phyloP scores from a whole-genome alignment of 2,329 filamentous ascomycete species.

The Harringtonia aguacate region DNA sequence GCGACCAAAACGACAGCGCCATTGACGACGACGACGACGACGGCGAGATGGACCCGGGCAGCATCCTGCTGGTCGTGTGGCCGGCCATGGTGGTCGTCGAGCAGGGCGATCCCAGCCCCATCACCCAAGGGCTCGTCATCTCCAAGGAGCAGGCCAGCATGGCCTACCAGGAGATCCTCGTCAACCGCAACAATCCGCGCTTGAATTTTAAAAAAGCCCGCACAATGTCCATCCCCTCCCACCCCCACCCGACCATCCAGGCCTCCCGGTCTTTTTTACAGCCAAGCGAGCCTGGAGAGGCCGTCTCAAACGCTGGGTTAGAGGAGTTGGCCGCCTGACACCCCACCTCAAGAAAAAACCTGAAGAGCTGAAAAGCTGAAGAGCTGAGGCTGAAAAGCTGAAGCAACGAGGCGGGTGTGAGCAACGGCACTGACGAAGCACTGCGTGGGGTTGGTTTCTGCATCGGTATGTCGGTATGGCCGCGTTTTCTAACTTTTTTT shows the following conservation, averaged over 20 bases:
- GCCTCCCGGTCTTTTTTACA: slow-evolving; percentile 10
- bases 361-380: too few relatives aligned
- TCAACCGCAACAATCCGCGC: not conserved
- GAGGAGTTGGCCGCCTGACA: too few relatives aligned
- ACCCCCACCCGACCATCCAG: not conserved
- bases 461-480: too few relatives aligned
- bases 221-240: slow-evolving; percentile 10
- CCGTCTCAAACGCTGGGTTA: too few relatives aligned
- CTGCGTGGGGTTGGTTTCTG: too few relatives aligned
- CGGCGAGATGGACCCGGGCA: slow-evolving; percentile 11
- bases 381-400: too few relatives aligned
- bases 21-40: slow-evolving; percentile 1
- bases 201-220: slow-evolving; percentile 7
- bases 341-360: too few relatives aligned
- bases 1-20: slow-evolving; percentile 1
- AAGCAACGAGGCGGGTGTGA: too few relatives aligned
- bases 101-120: slow-evolving; percentile 21
- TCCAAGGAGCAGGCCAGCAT: slow-evolving; percentile 20
- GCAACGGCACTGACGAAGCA: too few relatives aligned
- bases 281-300: too few relatives aligned
- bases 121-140: slow-evolving; percentile 23
- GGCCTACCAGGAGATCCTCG: slow-evolving; percentile 7
- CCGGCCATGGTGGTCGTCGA: slow-evolving; percentile 23
- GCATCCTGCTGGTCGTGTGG: slow-evolving; percentile 24
- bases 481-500: too few relatives aligned